Base-by-base conservation (phyloP, 73 alveolate species). In the Tetrahymena elliotti region DNA sequence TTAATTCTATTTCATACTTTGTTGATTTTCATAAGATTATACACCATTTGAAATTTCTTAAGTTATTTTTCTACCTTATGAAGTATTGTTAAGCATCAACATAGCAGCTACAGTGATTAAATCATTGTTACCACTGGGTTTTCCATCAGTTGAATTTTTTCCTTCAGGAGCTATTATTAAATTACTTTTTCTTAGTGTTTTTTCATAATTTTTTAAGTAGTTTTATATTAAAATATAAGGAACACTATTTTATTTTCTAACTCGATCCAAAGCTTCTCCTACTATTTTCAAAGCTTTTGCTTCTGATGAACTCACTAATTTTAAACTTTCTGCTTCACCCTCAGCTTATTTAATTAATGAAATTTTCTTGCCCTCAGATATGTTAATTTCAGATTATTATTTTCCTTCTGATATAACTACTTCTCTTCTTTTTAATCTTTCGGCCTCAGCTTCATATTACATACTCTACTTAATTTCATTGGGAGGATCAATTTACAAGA, bases 271-370 rank as follows among this genome's bases (percentile, higher is more conserved):
- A 33, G 96, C 83, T 35, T 84, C 93, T n/a, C 93, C 33, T 0
- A 94, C 92, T 88, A 39, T 18, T 47, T 88, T 88, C 82, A 94
- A 88, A 6, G 96, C 95, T 40, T 88, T 39, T 16, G 96, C 92
- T 84, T 94, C 96, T 33, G 54, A 53, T 33, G 37, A 11, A 20
- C 95, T 39, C 31, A 84, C 93, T 5, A 94, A 35, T 47, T 92
- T 39, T n/a, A 94, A 84, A 18, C 95, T 84, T 88, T 94, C 95
- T 8, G 96, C 96, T 27, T 94, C 96, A 40, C 96, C 96, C 83
- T 94, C 96, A n/a, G 95, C 95, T 36, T 24, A 40, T 53, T 84
- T 84, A 10, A 94, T 88, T 2, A 36, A 33, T 18, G 96, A 94
- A 20, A 92, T 47, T 88, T 94, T 94, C 41, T 88, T 93, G 6